phyloP scores from a whole-genome alignment of 306 rosid species.

The Heteromeles arbutifolia region DNA sequence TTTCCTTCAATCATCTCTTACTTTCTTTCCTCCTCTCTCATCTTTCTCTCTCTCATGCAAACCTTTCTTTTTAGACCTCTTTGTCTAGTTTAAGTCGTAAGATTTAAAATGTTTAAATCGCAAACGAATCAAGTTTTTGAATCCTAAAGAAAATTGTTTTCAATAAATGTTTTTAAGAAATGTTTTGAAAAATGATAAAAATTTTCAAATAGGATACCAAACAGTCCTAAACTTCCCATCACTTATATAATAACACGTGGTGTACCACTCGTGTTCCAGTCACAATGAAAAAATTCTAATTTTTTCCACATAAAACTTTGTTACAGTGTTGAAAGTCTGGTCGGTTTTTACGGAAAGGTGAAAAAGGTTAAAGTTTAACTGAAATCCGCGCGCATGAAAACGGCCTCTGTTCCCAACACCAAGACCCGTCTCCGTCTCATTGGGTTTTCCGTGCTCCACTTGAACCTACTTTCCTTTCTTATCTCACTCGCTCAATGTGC shows the following conservation, averaged over 20 bases:
- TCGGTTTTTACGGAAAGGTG: neutral
- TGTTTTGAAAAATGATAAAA: no score
- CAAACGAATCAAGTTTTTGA: no score
- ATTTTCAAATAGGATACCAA: no score
- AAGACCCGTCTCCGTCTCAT: conserved; percentile 4
- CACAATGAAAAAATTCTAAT: rapidly evolving
- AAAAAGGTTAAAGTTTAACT: conserved; percentile 7
- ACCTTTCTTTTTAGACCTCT: no score
- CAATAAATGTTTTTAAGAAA: no score
- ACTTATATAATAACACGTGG: no score
- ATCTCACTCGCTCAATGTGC: neutral
- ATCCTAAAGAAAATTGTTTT: no score
- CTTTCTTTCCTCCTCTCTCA: no score
- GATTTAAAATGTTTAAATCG: no score
- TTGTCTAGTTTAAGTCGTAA: no score
- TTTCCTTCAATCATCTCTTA: no score
- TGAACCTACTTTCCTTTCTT: neutral
- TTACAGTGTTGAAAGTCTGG: neutral
- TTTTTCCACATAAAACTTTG: neutral
- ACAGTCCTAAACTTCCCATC: rapidly evolving
- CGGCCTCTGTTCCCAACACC: neutral
- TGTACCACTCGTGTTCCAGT: rapidly evolving
- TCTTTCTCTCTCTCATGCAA: no score
- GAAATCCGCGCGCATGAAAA: neutral
- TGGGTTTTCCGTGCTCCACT: conserved; percentile 3